Base-by-base conservation (phyloP, 2,329 filamentous ascomycete genomes). In the Apiospora saccharicola region DNA sequence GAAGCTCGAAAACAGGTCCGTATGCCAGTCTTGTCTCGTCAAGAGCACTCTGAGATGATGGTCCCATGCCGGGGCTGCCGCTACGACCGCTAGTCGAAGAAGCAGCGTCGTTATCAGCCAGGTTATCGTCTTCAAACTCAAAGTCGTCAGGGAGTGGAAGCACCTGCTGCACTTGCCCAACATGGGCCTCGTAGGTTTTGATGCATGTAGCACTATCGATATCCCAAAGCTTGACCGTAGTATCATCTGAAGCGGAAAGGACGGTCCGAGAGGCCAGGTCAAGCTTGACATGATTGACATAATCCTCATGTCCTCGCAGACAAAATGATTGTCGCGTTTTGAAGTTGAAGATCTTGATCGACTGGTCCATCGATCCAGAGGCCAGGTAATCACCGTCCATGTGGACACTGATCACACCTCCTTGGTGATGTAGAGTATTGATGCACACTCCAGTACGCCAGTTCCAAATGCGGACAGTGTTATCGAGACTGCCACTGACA, bases 271-370 rank as follows among this genome's bases (percentile, higher is more conserved):
- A 97, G 1, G 89, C 84, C 0, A 91, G 88, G 81, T 99, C 95
- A 49, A 99, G 90, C 76, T 93, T 92, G 44, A 98, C 96, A n/a
- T 94, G 92, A 82, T 99, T 99, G 78, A 99, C 95, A 94, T 96
- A 98, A 81, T 98, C 95, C 0, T 88, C 90, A 80, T 99, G 96
- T 12, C 95, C 96, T 34, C 92, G 91, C 16, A 99, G 87, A 70
- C 90, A 88, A 76, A 93, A 97, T 0, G 92, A 93, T 70, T 93
- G 91, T 80, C 94, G 94, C 72, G 93, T 94, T 77, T 93, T 90
- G 78, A 97, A 96, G 81, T 98, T 96, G 89, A 96, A 98, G 67
- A 99, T 92, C 80, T 96, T 95, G 81, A 98, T 92, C 1, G 92
- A 96, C 80, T 91, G 91, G 82, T 99, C 96, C 75, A 95, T 92